Evolutionary conservation across 2,329 filamentous ascomycete species (phyloP), one percentile per base, ranked within the genome.

Genomic region (Pseudogymnoascus sp.): DNA sequence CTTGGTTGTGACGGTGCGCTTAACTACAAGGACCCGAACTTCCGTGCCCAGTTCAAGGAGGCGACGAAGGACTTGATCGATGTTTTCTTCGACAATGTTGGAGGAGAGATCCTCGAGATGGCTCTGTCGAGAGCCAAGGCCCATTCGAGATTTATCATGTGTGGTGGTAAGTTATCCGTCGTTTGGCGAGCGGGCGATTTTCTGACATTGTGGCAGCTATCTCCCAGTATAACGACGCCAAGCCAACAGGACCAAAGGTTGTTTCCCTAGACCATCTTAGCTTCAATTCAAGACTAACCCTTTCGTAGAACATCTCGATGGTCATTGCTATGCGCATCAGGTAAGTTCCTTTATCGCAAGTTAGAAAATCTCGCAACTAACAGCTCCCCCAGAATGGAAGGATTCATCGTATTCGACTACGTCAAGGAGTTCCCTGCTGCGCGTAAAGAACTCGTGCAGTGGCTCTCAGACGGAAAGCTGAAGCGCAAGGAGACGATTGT

Each of bases 341-440:
- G 74, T 78, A 69, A 73, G 18, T 18, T 18, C 2, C 18, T 2
- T 18, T 18, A 18, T 18, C 18, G 18, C 28, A 18, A n/a, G 21
- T 46, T 43, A 59, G n/a, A 2, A 49, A 25, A n/a, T 3, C 18
- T 11, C 18, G 16, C 16, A 9, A 71, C 74, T 73, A 16, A 56
- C 49, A 56, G 14, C 71, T 70, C 11, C 68, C 73, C 71, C 70
- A 80, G 77, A 62, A 84, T 90, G 79, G 80, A 88, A 75, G 88
- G 88, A 0, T 92, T 93, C 75, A 87, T 92, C 66, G 82, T 91
- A 59, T 83, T 89, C 63, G 89, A 92, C 72, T 90, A 82, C 70
- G 75, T 73, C 3, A 76, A 81, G 61, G 79, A 87, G 69, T 89
- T 82, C 71, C 71, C 79, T 0, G 73, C 76, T 43, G 89, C 87